Evolutionary conservation across 768 basidiomycete genomes (phyloP), one percentile per base, ranked within the genome.

Genomic region (Mycena venus): DNA sequence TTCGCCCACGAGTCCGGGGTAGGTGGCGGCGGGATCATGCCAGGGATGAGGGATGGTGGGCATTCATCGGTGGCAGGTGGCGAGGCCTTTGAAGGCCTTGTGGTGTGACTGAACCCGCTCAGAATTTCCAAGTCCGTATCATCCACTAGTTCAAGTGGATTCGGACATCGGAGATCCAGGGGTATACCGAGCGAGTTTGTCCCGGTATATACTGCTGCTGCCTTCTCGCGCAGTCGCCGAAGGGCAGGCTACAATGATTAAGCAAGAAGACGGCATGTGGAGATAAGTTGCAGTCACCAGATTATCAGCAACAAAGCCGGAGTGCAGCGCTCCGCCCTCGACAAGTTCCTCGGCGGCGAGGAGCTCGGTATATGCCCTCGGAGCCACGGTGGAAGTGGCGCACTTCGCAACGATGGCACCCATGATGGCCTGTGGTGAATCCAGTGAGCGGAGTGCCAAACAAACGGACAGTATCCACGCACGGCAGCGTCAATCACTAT

Each of bases 341-440:
- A 88, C 87, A 23, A 88, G 71, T 29, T 84, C 82, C 29, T 87
- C 70, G 25, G 84, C 86, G n/a, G 88, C 75, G 59, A 86, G 84
- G 0, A 88, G 78, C 65, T 88, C 87, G 27, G 82, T 70, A 59
- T 83, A 79, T n/a, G 87, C 88, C 42, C 82, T 83, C 10, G 85
- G 83, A 14, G 86, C 85, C 82, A 88, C 84, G 19, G 82, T 83
- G 23, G 85, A 84, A n/a, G 82, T 82, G 2, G 87, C 86, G 10
- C 84, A 80, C 25, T 85, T 82, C 19, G 80, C 77, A 29, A 83
- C 85, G 10, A 88, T 86, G 44, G 83, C 78, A 15, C 86, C 87
- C 9, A 87, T 80, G 58, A 87, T 85, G 25, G 88, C 79, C 83
- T 84, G 60, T 1, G 11, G n/a, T 23, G n/a, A 8, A 25, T 23